Evolutionary conservation across 345 rosid species (phyloP).

Genomic region (Sisymbrium irio): DNA sequence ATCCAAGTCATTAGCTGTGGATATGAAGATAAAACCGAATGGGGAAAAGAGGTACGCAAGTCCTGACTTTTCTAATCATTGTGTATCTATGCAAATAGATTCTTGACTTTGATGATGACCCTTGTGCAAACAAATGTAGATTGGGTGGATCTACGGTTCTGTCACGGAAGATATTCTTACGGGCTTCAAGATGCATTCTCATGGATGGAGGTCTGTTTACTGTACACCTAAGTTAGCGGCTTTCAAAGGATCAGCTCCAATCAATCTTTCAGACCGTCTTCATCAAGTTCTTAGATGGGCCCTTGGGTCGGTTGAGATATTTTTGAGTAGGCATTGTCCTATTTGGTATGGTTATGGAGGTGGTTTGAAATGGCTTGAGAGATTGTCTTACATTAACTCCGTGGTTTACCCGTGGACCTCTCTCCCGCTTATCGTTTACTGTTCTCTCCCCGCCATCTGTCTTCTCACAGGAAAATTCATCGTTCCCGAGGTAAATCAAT

Average conservation of each 20-base stretch:
- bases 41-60: slow-evolving; percentile 96
- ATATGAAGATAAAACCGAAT: slow-evolving; percentile 97
- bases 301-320: slow-evolving; percentile 96
- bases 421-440: slow-evolving; percentile 84
- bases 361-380: slow-evolving; percentile 92
- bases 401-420: slow-evolving; percentile 98
- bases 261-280: slow-evolving; percentile 93
- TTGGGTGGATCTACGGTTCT: slow-evolving; percentile 98
- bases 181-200: slow-evolving; percentile 99
- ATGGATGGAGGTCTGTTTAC: slow-evolving; percentile 98
- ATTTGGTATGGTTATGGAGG: slow-evolving; percentile 99
- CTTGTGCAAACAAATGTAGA: slow-evolving; percentile 39
- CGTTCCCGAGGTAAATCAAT: slow-evolving; percentile 81
- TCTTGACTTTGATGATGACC: slow-evolving; percentile 7
- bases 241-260: slow-evolving; percentile 96
- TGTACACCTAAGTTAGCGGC: slow-evolving; percentile 88
- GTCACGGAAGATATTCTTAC: slow-evolving; percentile 96
- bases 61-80: not conserved
- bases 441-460: slow-evolving; percentile 95
- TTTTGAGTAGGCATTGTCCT: slow-evolving; percentile 96
- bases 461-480: slow-evolving; percentile 95
- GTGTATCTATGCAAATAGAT: not conserved
- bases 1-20: slow-evolving; percentile 99
- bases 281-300: slow-evolving; percentile 99
- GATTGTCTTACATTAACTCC: slow-evolving; percentile 90